A percentile compares a stretch with the other conserved stretches of the same genome.
Conservation (phyloP, 495 filamentous ascomycete species). For the Penicillium nucicola region DNA sequence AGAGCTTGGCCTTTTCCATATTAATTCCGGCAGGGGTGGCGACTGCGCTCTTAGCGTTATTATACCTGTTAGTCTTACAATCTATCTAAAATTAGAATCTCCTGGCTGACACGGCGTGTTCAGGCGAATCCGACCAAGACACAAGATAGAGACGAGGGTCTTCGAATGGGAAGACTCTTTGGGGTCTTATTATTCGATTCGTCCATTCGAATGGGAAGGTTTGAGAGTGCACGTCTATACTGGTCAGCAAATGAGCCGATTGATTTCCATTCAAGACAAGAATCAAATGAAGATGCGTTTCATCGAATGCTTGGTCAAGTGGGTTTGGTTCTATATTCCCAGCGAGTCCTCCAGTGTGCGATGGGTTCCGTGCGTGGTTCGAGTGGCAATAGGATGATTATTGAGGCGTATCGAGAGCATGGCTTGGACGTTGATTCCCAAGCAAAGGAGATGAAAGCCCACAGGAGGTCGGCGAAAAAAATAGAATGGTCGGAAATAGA, state of each 20-base stretch:
- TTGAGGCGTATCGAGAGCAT: neutral
- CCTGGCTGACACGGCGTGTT: neutral
- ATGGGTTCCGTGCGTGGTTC: too few species aligned
- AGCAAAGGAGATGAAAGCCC: neutral
- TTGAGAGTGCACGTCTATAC: neutral
- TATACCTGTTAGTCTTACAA: conserved; percentile 1
- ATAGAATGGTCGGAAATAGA: too few species aligned
- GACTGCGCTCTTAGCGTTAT: neutral
- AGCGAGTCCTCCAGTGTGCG: neutral
- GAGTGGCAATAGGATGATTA: neutral
- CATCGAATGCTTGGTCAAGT: neutral
- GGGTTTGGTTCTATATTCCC: neutral
- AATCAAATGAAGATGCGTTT: neutral
- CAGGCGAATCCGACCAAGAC: neutral
- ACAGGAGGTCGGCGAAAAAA: too few species aligned
- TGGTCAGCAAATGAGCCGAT: conserved; percentile 6
- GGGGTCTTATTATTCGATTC: conserved; percentile 3
- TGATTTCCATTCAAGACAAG: neutral
- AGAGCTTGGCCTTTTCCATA: conserved; percentile 1
- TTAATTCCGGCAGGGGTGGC: neutral
- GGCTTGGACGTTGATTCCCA: neutral
- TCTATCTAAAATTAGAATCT: neutral
- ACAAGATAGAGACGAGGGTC: neutral
- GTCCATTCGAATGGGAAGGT: neutral
- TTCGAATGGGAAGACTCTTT: conserved; percentile 14